phyloP scores from a whole-genome alignment of 192 early-diverging fungal genomes.

The Haplosporangium gracile region DNA sequence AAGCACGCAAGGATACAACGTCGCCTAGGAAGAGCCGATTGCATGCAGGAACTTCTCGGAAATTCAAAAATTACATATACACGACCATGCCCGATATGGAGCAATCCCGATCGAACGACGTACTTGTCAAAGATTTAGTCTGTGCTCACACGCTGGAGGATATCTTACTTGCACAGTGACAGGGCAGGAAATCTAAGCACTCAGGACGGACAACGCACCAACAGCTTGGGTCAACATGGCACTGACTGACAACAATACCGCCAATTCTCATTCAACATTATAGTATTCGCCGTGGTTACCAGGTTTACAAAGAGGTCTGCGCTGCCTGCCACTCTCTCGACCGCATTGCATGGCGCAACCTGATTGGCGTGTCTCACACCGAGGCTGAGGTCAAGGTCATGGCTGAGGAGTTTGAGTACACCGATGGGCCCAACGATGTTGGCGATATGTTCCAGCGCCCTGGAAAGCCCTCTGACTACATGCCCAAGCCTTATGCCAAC shows the following conservation, averaged over 20 bases:
- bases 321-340: slow-evolving; percentile 97
- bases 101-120: not conserved
- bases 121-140: not conserved
- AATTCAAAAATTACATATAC: not conserved
- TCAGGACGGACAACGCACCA: too few relatives aligned
- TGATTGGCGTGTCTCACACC: slow-evolving; percentile 93
- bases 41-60: not conserved
- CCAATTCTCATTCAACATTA: not conserved
- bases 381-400: slow-evolving; percentile 92
- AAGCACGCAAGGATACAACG: not conserved
- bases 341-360: slow-evolving; percentile 93
- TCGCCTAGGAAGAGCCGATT: not conserved
- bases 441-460: slow-evolving; percentile 95
- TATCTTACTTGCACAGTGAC: too few relatives aligned
- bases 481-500: slow-evolving; percentile 94
- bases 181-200: too few relatives aligned
- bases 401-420: slow-evolving; percentile 93
- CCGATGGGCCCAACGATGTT: slow-evolving; percentile 91
- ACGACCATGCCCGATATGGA: not conserved
- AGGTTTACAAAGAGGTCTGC: slow-evolving; percentile 99
- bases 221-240: not conserved
- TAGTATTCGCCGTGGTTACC: slow-evolving; percentile 98
- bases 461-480: slow-evolving; percentile 93
- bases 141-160: not conserved
- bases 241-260: not conserved